These are phyloP conservation scores for Polychytrium aggregatum DNA, from an alignment of 192 early-diverging fungal species.

Conservation along the genomic window DNA sequence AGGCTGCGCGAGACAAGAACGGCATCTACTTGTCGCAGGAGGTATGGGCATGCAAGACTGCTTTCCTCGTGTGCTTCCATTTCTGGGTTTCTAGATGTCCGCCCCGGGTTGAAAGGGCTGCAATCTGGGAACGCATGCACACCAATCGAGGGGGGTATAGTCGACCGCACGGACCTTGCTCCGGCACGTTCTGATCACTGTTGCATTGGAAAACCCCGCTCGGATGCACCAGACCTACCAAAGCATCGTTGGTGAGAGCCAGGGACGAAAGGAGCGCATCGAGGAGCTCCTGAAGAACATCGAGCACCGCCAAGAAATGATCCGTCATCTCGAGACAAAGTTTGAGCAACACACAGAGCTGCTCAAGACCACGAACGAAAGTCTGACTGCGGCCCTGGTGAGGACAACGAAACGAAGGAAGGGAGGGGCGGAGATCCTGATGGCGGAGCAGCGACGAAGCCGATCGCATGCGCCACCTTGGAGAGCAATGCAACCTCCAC, in stretches of 20 bases:
- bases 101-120: too few relatives aligned
- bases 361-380: conserved; percentile 12
- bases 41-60: conserved; percentile 12
- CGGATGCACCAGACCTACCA: conserved; percentile 42
- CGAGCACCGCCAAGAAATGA: conserved; percentile 20
- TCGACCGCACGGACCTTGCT: too few relatives aligned
- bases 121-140: too few relatives aligned
- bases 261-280: conserved; percentile 29
- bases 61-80: too few relatives aligned
- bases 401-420: too few relatives aligned
- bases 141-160: too few relatives aligned
- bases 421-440: too few relatives aligned
- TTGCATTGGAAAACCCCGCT: too few relatives aligned
- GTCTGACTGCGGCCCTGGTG: too few relatives aligned
- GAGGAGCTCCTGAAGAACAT: conserved; percentile 26
- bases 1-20: conserved; percentile 67
- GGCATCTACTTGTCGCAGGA: conserved; percentile 66
- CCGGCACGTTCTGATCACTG: too few relatives aligned
- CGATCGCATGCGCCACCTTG: neutral
- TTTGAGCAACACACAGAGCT: conserved; percentile 20
- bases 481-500: neutral
- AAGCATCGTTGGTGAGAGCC: conserved; percentile 33
- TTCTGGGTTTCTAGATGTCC: neutral
- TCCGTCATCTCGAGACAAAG: conserved; percentile 16
- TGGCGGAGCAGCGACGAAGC: too few relatives aligned